Conservation (phyloP, 2,329 filamentous ascomycete species). For the Fusarium domesticum region DNA sequence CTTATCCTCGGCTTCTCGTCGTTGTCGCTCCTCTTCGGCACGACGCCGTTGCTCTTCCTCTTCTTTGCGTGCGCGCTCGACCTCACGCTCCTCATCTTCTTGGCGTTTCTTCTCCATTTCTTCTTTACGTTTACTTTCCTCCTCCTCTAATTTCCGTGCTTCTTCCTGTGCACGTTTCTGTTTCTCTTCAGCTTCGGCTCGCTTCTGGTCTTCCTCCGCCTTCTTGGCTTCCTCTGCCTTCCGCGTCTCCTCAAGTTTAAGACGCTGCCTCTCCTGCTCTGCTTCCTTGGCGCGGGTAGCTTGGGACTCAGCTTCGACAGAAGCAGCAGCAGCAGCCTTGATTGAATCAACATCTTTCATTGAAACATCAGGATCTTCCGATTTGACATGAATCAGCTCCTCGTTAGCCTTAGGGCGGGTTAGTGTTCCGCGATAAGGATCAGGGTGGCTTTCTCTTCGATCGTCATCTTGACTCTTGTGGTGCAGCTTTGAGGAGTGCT, state of each 20-base stretch:
- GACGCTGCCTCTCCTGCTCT: conserved; percentile 27
- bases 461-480: conserved; percentile 45
- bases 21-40: conserved; percentile 37
- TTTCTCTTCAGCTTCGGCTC: conserved; percentile 31
- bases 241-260: conserved; percentile 32
- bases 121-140: conserved; percentile 35
- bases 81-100: conserved; percentile 34
- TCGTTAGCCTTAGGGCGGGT: conserved; percentile 42
- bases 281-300: conserved; percentile 38
- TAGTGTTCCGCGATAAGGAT: conserved; percentile 42
- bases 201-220: conserved; percentile 34
- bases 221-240: conserved; percentile 37
- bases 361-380: conserved; percentile 54
- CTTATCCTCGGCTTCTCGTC: conserved; percentile 37
- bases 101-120: conserved; percentile 31
- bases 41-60: conserved; percentile 35
- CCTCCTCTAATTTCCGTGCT: conserved; percentile 31
- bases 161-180: conserved; percentile 27
- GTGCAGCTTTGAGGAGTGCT: conserved; percentile 32
- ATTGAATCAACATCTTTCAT: conserved; percentile 49
- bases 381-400: conserved; percentile 54
- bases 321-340: conserved; percentile 14
- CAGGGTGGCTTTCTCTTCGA: conserved; percentile 37
- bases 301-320: conserved; percentile 32
- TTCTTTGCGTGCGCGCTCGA: conserved; percentile 37